Percentiles rank a stretch among this genome's conserved stretches.
These are phyloP conservation scores for Coprinopsis sp. DNA, from an alignment of 768 basidiomycete genomes.

Conservation along the genomic window DNA sequence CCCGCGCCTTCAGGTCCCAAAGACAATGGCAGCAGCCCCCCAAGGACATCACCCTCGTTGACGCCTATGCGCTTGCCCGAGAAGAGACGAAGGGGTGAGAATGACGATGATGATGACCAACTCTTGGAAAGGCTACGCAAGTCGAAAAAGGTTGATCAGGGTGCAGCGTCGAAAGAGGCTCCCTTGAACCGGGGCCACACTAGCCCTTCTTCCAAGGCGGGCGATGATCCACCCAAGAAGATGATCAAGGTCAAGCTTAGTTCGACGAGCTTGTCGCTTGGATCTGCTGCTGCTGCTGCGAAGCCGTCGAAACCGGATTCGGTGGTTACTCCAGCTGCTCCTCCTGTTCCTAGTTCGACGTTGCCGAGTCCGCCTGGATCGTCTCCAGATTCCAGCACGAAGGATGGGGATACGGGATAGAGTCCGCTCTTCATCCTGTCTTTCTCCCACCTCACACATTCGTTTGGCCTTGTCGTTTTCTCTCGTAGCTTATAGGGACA, in stretches of 20 bases:
- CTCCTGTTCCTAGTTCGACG: too few relatives aligned
- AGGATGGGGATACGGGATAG: constrained; percentile 75
- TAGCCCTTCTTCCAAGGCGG: not conserved
- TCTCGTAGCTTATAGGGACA: not conserved
- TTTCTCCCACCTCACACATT: not conserved
- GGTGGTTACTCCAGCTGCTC: constrained; percentile 14
- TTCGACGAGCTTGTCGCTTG: not conserved
- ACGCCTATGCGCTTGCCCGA: constrained; percentile 53
- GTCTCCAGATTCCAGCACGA: constrained; percentile 32
- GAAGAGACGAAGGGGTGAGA: constrained; percentile 68
- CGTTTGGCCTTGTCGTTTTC: not conserved
- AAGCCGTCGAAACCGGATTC: not conserved
- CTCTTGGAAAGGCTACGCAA: constrained; percentile 60
- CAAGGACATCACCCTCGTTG: constrained; percentile 11
- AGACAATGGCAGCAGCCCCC: not conserved
- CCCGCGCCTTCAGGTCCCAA: constrained; percentile 23
- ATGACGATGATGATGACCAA: constrained; percentile 72
- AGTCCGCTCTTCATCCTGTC: not conserved
- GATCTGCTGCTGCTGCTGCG: not conserved
- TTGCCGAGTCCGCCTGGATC: constrained; percentile 12
- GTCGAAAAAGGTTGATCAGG: constrained; percentile 34
- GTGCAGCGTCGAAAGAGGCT: constrained; percentile 1
- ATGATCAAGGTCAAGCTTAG: constrained; percentile 75
- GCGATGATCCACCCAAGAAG: constrained; percentile 29
- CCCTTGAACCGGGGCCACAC: constrained; percentile 16